Conservation (phyloP, 2,329 filamentous ascomycete species). For the Aureobasidium uvarum region DNA sequence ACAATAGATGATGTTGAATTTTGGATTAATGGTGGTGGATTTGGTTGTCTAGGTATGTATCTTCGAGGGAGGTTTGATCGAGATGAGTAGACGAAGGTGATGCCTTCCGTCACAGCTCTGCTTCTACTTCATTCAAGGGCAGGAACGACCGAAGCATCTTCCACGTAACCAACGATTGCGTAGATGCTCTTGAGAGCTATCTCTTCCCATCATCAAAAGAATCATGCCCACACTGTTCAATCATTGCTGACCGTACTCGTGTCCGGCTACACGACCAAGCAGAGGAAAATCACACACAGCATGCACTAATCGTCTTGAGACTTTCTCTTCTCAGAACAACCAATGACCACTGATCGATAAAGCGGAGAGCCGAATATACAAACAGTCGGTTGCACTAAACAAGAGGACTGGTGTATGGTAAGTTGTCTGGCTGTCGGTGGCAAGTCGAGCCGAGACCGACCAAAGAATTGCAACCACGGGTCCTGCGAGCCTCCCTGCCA, state of each 20-base stretch:
- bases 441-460: slow-evolving; percentile 7
- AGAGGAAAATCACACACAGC: background rate
- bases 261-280: background rate
- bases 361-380: background rate
- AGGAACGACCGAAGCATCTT: background rate
- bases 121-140: background rate
- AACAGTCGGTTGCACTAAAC: background rate
- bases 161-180: background rate
- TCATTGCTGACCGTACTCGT: background rate
- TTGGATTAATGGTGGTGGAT: background rate
- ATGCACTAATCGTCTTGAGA: background rate
- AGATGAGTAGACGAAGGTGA: background rate
- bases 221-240: background rate
- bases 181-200: background rate
- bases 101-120: background rate
- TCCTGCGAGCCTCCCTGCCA: background rate
- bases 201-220: background rate
- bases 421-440: background rate
- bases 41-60: background rate
- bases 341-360: background rate
- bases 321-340: background rate
- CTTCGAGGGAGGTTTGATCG: background rate
- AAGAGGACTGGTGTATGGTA: background rate
- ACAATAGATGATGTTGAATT: background rate
- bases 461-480: background rate